A percentile compares a stretch with the other conserved stretches of the same genome.
Conservation (phyloP, 306 rosid species). For the Trichosanthes truncata region DNA sequence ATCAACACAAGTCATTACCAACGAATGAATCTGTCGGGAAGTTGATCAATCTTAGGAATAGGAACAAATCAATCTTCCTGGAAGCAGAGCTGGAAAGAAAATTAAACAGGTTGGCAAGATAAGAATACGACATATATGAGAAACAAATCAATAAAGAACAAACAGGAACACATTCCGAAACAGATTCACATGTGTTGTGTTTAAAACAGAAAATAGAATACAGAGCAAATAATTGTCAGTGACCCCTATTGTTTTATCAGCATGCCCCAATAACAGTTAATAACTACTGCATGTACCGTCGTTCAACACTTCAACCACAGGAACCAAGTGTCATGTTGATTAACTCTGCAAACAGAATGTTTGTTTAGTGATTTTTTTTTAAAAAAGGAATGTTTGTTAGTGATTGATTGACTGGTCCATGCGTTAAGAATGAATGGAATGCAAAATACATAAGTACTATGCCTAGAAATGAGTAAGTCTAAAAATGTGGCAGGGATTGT, state of each 20-base stretch:
- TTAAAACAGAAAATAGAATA: background rate
- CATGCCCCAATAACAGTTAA: background rate
- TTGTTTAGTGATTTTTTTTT: background rate
- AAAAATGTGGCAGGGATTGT: background rate
- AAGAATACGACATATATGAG: background rate
- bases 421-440: background rate
- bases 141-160: background rate
- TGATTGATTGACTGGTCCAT: background rate
- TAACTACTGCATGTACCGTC: background rate
- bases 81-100: background rate
- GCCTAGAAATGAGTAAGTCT: background rate
- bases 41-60: background rate
- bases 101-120: background rate
- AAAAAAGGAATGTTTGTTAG: background rate
- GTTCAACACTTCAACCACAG: background rate
- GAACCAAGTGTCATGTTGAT: background rate
- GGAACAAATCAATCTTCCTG: background rate
- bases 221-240: background rate
- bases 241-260: background rate
- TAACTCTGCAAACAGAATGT: background rate
- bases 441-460: background rate
- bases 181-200: background rate
- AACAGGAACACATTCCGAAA: too few relatives aligned
- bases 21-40: background rate
- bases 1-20: background rate